These are phyloP conservation scores for Leptosphaerulina australis DNA, from an alignment of 2,329 filamentous ascomycete genomes.

Conservation along the genomic window DNA sequence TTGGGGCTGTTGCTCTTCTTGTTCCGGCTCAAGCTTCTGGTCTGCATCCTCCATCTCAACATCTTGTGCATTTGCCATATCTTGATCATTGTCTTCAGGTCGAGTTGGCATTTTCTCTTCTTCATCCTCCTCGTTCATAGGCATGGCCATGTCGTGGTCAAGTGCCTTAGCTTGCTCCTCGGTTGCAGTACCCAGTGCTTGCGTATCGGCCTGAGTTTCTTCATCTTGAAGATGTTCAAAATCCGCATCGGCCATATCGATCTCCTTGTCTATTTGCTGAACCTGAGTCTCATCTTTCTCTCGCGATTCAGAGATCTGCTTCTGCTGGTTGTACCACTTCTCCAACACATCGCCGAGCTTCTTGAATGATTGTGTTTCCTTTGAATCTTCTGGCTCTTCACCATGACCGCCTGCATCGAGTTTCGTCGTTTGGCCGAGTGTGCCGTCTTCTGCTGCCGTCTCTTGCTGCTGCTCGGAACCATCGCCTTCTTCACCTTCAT, in stretches of 20 bases:
- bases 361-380: constrained; percentile 77
- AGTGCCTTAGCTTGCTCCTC: constrained; percentile 86
- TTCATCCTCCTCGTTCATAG: constrained; percentile 63
- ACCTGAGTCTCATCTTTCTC: constrained; percentile 60
- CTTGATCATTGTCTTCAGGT: constrained; percentile 43
- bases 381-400: constrained; percentile 49
- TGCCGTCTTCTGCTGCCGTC: constrained; percentile 67
- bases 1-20: constrained; percentile 35
- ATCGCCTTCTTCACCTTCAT: constrained; percentile 70
- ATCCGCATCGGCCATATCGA: constrained; percentile 79
- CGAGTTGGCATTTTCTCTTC: constrained; percentile 43
- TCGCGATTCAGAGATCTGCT: constrained; percentile 67
- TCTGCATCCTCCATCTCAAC: constrained; percentile 55
- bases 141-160: constrained; percentile 87
- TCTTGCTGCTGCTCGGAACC: constrained; percentile 68
- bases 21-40: constrained; percentile 29
- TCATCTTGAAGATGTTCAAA: constrained; percentile 94
- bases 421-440: constrained; percentile 45
- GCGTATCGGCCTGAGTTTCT: constrained; percentile 79
- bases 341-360: constrained; percentile 93
- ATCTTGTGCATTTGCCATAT: constrained; percentile 32
- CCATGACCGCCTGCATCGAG: constrained; percentile 46
- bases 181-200: constrained; percentile 86
- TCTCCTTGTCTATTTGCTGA: constrained; percentile 58
- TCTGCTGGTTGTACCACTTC: constrained; percentile 87